Evolutionary conservation across 805 yeast genomes (phyloP).

Genomic region (Teunomyces gatunensis): DNA sequence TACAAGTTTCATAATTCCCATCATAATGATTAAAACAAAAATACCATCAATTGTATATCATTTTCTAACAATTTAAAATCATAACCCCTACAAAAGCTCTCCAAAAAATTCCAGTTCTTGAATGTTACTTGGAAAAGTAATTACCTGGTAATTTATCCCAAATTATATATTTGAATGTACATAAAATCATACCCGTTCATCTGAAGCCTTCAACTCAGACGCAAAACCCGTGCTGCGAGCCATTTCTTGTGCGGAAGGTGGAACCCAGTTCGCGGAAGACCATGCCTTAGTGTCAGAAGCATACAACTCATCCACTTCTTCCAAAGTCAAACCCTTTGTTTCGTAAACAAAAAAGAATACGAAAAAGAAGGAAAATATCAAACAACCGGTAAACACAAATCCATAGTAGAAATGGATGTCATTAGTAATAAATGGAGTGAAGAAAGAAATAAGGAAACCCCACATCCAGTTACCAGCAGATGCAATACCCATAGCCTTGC

Average conservation of each 20-base stretch:
- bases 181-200: constrained; percentile 20
- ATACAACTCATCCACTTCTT: constrained; percentile 74
- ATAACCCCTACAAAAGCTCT: too few relatives aligned
- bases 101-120: too few relatives aligned
- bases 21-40: too few relatives aligned
- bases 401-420: constrained; percentile 66
- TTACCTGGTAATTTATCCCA: background rate
- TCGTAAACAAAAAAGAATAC: constrained; percentile 72
- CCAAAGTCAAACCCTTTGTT: constrained; percentile 77
- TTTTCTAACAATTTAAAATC: too few relatives aligned
- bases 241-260: constrained; percentile 39
- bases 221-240: constrained; percentile 39
- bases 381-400: constrained; percentile 61
- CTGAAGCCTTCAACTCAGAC: constrained; percentile 28
- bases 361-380: constrained; percentile 60
- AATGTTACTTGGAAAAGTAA: too few relatives aligned
- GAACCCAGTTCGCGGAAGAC: constrained; percentile 49
- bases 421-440: constrained; percentile 62
- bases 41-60: too few relatives aligned
- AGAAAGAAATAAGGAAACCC: constrained; percentile 44
- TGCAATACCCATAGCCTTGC: constrained; percentile 35
- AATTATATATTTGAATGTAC: background rate
- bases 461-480: constrained; percentile 29
- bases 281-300: constrained; percentile 36
- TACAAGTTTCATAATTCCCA: too few relatives aligned